Conservation (phyloP, 768 basidiomycete genomes). For the Leccinum obscurum region DNA sequence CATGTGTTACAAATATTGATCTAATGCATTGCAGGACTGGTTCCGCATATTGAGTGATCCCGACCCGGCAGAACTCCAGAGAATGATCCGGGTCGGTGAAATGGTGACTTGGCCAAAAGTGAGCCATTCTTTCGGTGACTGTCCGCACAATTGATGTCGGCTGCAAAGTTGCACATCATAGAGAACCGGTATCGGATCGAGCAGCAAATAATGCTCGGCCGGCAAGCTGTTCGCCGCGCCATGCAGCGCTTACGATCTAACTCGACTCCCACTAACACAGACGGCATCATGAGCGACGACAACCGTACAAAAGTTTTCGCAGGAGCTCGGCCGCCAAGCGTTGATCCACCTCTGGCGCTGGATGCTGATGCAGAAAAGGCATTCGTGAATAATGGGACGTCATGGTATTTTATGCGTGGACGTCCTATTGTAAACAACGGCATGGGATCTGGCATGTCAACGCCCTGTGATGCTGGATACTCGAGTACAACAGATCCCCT, state of each 20-base stretch:
- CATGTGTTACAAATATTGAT: background rate
- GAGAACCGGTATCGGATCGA: constrained; percentile 87
- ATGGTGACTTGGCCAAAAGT: constrained; percentile 98
- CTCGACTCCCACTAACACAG: constrained; percentile 23
- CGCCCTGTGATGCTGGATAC: constrained; percentile 31
- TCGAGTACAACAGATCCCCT: constrained; percentile 38
- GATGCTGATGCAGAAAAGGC: constrained; percentile 81
- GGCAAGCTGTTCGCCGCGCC: constrained; percentile 64
- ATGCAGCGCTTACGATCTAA: constrained; percentile 39
- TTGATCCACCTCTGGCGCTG: constrained; percentile 61
- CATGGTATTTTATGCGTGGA: constrained; percentile 55
- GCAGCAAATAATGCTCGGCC: constrained; percentile 77
- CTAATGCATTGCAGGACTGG: constrained; percentile 62
- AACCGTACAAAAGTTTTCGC: constrained; percentile 25
- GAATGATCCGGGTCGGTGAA: constrained; percentile 88
- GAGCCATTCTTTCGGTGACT: constrained; percentile 10
- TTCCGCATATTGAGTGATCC: constrained; percentile 83
- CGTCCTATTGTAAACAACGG: constrained; percentile 30
- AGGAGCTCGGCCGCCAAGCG: constrained; percentile 27
- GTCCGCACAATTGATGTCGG: constrained; percentile 10
- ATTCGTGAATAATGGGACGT: constrained; percentile 53
- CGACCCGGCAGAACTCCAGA: constrained; percentile 69
- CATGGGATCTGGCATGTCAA: constrained; percentile 35
- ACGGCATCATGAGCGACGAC: constrained; percentile 25
- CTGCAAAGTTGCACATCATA: constrained; percentile 82